Evolutionary conservation across 148 eudicot species (phyloP).

Genomic region (Camellia sinensis): DNA sequence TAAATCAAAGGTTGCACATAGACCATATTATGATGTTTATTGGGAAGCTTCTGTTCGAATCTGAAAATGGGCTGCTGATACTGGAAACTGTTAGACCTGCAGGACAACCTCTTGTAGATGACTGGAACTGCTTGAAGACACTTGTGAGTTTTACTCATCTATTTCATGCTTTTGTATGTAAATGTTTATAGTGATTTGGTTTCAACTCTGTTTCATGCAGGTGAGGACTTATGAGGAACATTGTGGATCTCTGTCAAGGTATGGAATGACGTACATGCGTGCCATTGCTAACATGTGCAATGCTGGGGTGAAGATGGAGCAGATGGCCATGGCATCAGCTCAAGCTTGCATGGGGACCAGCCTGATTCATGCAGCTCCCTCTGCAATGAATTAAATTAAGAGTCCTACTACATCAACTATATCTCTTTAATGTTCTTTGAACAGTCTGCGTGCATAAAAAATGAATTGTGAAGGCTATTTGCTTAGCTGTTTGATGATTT

Average conservation of each 20-base stretch:
- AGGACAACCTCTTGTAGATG: slow-evolving; percentile 8
- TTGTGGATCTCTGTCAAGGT: slow-evolving; percentile 4
- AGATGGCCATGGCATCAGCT: slow-evolving; percentile 5
- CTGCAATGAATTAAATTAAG: not conserved
- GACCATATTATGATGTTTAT: slow-evolving; percentile 60
- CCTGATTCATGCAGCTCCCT: not conserved
- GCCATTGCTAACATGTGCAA: slow-evolving; percentile 14
- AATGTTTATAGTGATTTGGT: not conserved
- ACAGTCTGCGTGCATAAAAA: not conserved
- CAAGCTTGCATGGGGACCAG: not conserved
- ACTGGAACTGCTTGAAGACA: slow-evolving; percentile 6
- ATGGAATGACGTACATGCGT: slow-evolving; percentile 12
- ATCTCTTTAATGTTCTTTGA: not conserved
- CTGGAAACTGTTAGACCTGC: not conserved
- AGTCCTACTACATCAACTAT: not conserved
- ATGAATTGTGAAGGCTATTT: not conserved
- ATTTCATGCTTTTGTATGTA: not conserved
- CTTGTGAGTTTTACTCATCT: not conserved
- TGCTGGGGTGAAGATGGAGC: slow-evolving; percentile 8
- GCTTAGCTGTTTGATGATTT: not conserved
- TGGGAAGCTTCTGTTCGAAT: slow-evolving; percentile 73
- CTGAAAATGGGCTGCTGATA: not conserved
- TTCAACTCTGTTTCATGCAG: not conserved
- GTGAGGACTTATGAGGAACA: slow-evolving; percentile 11
- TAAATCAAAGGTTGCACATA: slow-evolving; percentile 79